Conservation (phyloP, 768 basidiomycete genomes). For the Xerocomellus amylosporus region DNA sequence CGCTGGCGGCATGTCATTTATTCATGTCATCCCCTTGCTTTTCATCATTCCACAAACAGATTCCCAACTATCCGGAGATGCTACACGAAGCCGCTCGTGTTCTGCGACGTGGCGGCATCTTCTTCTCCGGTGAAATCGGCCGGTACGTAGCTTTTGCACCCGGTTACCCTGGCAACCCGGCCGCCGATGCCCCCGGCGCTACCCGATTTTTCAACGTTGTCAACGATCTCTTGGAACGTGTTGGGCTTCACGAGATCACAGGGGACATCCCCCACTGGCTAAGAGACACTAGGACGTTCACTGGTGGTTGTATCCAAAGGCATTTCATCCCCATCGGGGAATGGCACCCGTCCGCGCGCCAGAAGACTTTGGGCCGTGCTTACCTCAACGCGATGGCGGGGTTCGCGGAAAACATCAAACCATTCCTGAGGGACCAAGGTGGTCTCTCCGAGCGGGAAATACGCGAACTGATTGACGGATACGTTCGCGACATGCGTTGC, state of each 20-base stretch:
- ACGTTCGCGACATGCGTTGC: slow-evolving; percentile 44
- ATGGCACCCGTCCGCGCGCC: slow-evolving; percentile 41
- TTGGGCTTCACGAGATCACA: slow-evolving; percentile 41
- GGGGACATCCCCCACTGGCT: slow-evolving; percentile 40
- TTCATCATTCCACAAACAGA: slow-evolving; percentile 38
- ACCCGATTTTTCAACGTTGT: slow-evolving; percentile 38
- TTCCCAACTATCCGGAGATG: slow-evolving; percentile 50
- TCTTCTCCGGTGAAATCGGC: slow-evolving; percentile 63
- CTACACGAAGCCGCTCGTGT: slow-evolving; percentile 60
- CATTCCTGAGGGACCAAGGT: slow-evolving; percentile 42
- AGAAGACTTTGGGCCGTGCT: slow-evolving; percentile 40
- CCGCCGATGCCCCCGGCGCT: slow-evolving; percentile 26
- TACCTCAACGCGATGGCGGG: slow-evolving; percentile 39
- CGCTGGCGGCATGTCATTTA: slow-evolving; percentile 53
- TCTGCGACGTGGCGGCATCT: slow-evolving; percentile 68
- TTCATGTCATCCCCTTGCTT: slow-evolving; percentile 2
- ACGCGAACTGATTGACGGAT: slow-evolving; percentile 39
- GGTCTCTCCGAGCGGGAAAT: slow-evolving; percentile 39
- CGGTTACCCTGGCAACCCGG: slow-evolving; percentile 22
- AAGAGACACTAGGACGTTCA: slow-evolving; percentile 38
- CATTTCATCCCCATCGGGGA: slow-evolving; percentile 55
- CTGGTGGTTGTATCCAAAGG: slow-evolving; percentile 33
- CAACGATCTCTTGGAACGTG: slow-evolving; percentile 37
- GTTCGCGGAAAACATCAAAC: slow-evolving; percentile 49
- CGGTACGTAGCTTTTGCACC: slow-evolving; percentile 42